A percentile compares a stretch with the other conserved stretches of the same genome.
phyloP scores from a whole-genome alignment of 257 asterid genomes.

The Parsonsia alboflavescens region DNA sequence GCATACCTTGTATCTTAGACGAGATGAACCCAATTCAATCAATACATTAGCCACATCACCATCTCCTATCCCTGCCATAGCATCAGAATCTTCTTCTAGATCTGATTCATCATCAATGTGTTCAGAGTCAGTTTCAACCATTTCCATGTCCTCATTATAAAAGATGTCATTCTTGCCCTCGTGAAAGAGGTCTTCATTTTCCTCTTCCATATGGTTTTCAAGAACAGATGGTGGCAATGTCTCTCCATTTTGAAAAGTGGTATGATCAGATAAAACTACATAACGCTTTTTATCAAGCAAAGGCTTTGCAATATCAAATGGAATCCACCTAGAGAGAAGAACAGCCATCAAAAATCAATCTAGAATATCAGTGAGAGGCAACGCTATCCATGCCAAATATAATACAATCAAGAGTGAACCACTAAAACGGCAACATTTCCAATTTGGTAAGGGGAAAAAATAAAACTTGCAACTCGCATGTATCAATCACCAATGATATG shows the following conservation, averaged over 20 bases:
- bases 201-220: conserved; percentile 43
- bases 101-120: conserved; percentile 58
- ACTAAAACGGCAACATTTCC: background rate
- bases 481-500: background rate
- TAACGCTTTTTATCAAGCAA: conserved; percentile 63
- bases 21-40: conserved; percentile 60
- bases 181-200: conserved; percentile 33
- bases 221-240: conserved; percentile 24
- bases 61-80: conserved; percentile 35
- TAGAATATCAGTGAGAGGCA: background rate
- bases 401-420: background rate
- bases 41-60: conserved; percentile 47
- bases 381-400: background rate
- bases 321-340: conserved; percentile 67
- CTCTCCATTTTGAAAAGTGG: conserved; percentile 40
- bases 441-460: background rate
- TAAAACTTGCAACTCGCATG: no score
- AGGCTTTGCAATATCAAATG: conserved; percentile 66
- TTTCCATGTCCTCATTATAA: conserved; percentile 47
- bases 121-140: conserved; percentile 61
- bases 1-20: conserved; percentile 62
- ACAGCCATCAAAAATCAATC: conserved; percentile 8
- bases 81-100: conserved; percentile 33
- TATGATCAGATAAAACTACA: conserved; percentile 61
- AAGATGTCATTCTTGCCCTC: conserved; percentile 45